phyloP scores from a whole-genome alignment of 1,284 basidiomycete species.

The Porodaedalea pini region DNA sequence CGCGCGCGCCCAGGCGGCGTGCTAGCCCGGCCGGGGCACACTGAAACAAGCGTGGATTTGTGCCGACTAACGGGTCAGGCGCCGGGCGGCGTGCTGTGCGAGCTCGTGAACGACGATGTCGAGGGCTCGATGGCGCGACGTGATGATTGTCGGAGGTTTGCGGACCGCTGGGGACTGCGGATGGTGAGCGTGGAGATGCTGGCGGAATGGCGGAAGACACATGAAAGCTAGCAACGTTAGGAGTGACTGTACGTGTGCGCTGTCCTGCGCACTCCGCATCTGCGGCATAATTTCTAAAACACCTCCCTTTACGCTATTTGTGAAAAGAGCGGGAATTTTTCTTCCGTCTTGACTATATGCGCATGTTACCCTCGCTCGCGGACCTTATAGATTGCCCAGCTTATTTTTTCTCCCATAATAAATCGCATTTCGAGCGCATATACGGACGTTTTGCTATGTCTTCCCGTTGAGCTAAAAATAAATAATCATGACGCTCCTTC shows the following conservation, averaged over 20 bases:
- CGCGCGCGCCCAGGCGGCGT: slow-evolving; percentile 86
- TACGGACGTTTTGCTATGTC: not conserved
- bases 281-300: not conserved
- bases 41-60: slow-evolving; percentile 88
- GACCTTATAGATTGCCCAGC: too few species aligned
- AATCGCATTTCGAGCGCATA: not conserved
- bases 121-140: slow-evolving; percentile 93
- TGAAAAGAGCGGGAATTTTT: not conserved
- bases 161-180: slow-evolving; percentile 87
- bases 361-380: too few species aligned
- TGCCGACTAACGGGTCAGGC: slow-evolving; percentile 78
- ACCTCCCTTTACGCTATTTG: not conserved
- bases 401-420: too few species aligned
- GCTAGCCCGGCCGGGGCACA: slow-evolving; percentile 85
- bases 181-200: slow-evolving; percentile 92
- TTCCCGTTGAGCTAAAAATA: not conserved
- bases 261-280: not conserved
- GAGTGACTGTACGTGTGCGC: slow-evolving; percentile 2
- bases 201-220: slow-evolving; percentile 37
- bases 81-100: slow-evolving; percentile 86
- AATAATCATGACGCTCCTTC: too few species aligned
- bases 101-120: slow-evolving; percentile 92
- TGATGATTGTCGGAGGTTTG: slow-evolving; percentile 90
- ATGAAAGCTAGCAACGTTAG: not conserved
- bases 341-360: not conserved